These are phyloP conservation scores for Coleophoma eucalyptorum DNA, from an alignment of 2,329 filamentous ascomycete species.

Conservation along the genomic window DNA sequence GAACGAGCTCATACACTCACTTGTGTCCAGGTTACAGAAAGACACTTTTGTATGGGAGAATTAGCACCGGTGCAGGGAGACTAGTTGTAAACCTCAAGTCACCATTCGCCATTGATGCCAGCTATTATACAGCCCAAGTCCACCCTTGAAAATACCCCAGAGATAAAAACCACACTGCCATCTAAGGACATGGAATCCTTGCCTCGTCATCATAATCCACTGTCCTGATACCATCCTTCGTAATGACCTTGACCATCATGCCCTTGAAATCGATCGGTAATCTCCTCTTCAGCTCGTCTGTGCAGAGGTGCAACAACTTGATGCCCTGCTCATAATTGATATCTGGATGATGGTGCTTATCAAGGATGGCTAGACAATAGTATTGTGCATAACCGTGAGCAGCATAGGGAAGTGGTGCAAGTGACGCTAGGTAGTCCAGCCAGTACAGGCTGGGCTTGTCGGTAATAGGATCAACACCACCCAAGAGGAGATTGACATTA, in stretches of 20 bases:
- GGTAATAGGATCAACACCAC: slow-evolving; percentile 88
- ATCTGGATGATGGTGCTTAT: slow-evolving; percentile 97
- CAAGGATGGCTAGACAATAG: slow-evolving; percentile 95
- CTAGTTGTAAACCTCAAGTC: background rate
- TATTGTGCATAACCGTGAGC: slow-evolving; percentile 99
- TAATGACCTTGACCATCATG: slow-evolving; percentile 89
- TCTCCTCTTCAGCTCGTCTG: slow-evolving; percentile 93
- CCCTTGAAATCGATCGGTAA: slow-evolving; percentile 99
- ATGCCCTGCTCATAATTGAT: slow-evolving; percentile 86
- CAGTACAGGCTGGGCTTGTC: slow-evolving; percentile 91
- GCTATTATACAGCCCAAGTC: slow-evolving; percentile 23
- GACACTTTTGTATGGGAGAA: too few relatives aligned
- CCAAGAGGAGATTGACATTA: slow-evolving; percentile 93
- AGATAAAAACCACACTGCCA: background rate
- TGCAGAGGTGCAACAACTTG: slow-evolving; percentile 91
- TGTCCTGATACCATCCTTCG: slow-evolving; percentile 86
- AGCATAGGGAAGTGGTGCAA: slow-evolving; percentile 87
- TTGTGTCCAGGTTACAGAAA: too few relatives aligned
- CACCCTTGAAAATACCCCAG: slow-evolving; percentile 4
- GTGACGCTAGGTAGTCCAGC: slow-evolving; percentile 92
- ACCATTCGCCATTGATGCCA: slow-evolving; percentile 19
- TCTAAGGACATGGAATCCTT: slow-evolving; percentile 23
- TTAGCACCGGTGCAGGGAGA: too few relatives aligned
- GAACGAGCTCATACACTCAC: too few relatives aligned
- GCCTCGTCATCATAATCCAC: slow-evolving; percentile 74